Percentiles rank a stretch among this genome's conserved stretches.
phyloP scores from a whole-genome alignment of 257 asterid genomes.

The Primulina huaijiensis region DNA sequence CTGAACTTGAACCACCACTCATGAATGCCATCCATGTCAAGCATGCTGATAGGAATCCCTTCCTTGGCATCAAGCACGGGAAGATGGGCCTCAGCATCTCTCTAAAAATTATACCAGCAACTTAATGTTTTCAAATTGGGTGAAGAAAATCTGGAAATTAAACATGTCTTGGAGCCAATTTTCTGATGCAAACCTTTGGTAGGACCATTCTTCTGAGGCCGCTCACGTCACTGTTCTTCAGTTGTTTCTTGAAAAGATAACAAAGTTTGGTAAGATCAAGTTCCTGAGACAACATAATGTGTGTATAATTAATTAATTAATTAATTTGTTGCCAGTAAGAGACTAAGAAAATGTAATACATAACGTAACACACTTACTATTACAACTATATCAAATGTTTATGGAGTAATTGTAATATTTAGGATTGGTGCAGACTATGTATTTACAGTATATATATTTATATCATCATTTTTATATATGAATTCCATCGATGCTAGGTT shows the following conservation, averaged over 20 bases:
- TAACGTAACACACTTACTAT: no score
- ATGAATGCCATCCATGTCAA: slow-evolving; percentile 54
- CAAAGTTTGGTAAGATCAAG: slow-evolving; percentile 34
- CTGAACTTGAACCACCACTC: slow-evolving; percentile 51
- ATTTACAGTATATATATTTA: no score
- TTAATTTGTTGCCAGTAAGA: no score
- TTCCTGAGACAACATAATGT: slow-evolving; percentile 23
- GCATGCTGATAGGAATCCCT: slow-evolving; percentile 43
- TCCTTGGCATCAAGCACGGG: slow-evolving; percentile 49
- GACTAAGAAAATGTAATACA: no score
- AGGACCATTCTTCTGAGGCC: slow-evolving; percentile 47
- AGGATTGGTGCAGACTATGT: no score
- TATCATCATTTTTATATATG: no score
- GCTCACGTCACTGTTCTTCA: slow-evolving; percentile 50
- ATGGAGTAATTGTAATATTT: no score
- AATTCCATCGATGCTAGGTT: no score
- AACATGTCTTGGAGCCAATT: background rate
- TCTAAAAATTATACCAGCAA: slow-evolving; percentile 29
- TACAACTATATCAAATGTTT: no score
- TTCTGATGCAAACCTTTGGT: slow-evolving; percentile 42
- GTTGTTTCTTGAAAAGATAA: slow-evolving; percentile 56
- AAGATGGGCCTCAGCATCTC: slow-evolving; percentile 48
- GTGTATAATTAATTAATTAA: no score
- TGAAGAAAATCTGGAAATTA: background rate
- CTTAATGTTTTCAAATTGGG: no score